Evolutionary conservation across 2,329 filamentous ascomycete genomes (phyloP).

Genomic region (Cercospora canescens): DNA sequence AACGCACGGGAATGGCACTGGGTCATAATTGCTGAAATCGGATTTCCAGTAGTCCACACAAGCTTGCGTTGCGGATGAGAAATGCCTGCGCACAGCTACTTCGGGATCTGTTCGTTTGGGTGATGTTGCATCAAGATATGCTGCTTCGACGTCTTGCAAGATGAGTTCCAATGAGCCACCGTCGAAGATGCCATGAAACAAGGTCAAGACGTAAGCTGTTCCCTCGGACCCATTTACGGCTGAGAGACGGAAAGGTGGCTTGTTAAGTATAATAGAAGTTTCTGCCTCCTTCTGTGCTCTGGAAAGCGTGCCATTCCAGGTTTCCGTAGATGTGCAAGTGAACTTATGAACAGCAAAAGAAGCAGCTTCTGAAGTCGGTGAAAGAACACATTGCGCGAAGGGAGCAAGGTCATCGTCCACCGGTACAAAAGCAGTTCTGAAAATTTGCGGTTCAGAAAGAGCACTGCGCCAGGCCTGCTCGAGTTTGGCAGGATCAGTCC

Average conservation of each 20-base stretch:
- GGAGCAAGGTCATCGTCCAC: slow-evolving; percentile 17
- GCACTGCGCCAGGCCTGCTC: not conserved
- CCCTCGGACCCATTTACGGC: no score
- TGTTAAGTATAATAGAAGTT: slow-evolving; percentile 9
- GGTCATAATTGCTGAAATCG: slow-evolving; percentile 8
- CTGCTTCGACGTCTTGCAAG: slow-evolving; percentile 7
- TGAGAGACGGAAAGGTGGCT: slow-evolving; percentile 7
- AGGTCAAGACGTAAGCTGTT: slow-evolving; percentile 7
- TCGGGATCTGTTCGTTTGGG: slow-evolving; percentile 7
- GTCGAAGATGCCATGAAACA: slow-evolving; percentile 21
- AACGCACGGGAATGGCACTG: not conserved
- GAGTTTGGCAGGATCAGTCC: not conserved
- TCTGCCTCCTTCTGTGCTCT: slow-evolving; percentile 5
- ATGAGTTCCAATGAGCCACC: slow-evolving; percentile 18
- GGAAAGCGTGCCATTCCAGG: not conserved
- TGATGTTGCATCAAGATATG: not conserved
- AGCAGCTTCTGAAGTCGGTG: no score
- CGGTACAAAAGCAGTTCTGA: slow-evolving; percentile 6
- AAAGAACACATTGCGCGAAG: slow-evolving; percentile 14
- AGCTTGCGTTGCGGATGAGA: not conserved
- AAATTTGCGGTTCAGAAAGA: not conserved
- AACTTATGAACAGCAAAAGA: no score
- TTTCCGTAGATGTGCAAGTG: not conserved
- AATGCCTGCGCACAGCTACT: slow-evolving; percentile 9
- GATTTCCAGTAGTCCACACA: slow-evolving; percentile 9